phyloP scores from a whole-genome alignment of 257 asterid species.

The Gynochthodes officinalis region DNA sequence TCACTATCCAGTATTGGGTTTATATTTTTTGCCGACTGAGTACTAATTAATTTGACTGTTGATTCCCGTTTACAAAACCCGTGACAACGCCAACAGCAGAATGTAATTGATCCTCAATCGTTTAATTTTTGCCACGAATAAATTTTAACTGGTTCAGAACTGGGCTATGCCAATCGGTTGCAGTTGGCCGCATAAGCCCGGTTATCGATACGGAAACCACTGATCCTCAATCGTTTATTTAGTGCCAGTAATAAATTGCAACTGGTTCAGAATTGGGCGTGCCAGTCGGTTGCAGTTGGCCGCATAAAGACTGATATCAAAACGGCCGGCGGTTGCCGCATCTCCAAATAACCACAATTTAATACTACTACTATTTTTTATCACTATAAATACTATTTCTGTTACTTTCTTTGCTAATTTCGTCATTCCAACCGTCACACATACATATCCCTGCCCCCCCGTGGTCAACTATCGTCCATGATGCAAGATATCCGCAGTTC shows the following conservation, averaged over 20 bases:
- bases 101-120: too few relatives aligned
- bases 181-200: conserved; percentile 41
- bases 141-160: neutral
- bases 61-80: too few relatives aligned
- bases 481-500: too few relatives aligned
- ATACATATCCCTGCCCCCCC: neutral
- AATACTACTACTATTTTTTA: neutral
- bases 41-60: too few relatives aligned
- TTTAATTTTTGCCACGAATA: neutral
- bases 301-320: too few relatives aligned
- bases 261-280: neutral
- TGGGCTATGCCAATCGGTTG: conserved; percentile 1
- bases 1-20: too few relatives aligned
- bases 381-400: neutral
- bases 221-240: neutral
- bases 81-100: too few relatives aligned
- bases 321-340: too few relatives aligned
- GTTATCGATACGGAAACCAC: too few relatives aligned
- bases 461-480: neutral
- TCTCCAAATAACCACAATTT: neutral
- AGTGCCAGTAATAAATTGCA: neutral
- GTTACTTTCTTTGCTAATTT: neutral
- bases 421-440: conserved; percentile 41
- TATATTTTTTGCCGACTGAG: too few relatives aligned
- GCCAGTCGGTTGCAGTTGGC: conserved; percentile 31